A percentile compares a stretch with the other conserved stretches of the same genome.
These are phyloP conservation scores for Vaccinium vitisidaea DNA, from an alignment of 148 eudicot species.

Conservation along the genomic window DNA sequence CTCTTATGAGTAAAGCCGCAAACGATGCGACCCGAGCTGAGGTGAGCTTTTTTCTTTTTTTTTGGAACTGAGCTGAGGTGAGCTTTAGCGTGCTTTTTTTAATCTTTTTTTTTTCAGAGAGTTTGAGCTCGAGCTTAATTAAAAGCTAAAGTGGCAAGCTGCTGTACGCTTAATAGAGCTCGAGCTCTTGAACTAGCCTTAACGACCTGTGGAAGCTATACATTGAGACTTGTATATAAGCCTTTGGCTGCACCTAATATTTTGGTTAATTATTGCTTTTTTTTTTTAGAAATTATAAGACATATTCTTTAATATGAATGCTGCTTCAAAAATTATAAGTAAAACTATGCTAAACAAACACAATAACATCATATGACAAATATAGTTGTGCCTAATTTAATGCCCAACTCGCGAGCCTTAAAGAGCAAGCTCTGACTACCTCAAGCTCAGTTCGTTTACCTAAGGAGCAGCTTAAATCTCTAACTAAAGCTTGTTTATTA, in stretches of 20 bases:
- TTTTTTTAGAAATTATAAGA: neutral
- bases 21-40: neutral
- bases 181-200: neutral
- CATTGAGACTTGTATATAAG: neutral
- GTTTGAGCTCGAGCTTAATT: neutral
- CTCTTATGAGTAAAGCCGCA: neutral
- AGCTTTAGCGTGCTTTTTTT: neutral
- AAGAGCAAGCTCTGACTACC: neutral
- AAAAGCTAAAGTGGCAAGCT: neutral
- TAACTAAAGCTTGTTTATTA: neutral
- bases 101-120: neutral
- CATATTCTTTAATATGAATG: neutral
- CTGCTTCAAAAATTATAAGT: neutral
- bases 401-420: neutral
- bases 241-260: neutral
- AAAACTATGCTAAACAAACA: neutral
- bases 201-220: neutral
- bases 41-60: neutral
- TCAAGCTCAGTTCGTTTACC: neutral
- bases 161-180: neutral
- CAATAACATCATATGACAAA: neutral
- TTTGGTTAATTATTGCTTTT: neutral
- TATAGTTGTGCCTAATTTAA: neutral
- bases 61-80: neutral
- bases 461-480: neutral